Evolutionary conservation across 2,329 filamentous ascomycete species (phyloP).

Genomic region (Aureobasidium subglaciale): DNA sequence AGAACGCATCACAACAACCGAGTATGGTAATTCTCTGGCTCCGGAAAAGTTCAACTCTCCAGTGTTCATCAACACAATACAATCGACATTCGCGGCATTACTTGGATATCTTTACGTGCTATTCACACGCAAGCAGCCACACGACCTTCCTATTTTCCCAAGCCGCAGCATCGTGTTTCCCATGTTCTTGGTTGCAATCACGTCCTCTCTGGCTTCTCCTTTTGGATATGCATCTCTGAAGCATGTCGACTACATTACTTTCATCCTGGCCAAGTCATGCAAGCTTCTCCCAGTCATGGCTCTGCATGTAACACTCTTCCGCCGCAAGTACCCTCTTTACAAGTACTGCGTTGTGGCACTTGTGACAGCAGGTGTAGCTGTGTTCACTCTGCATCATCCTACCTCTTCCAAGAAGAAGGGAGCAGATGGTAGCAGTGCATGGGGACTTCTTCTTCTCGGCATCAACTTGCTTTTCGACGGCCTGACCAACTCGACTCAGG

Average conservation of each 20-base stretch:
- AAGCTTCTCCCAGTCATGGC: constrained; percentile 99
- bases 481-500: constrained; percentile 92
- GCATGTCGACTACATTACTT: constrained; percentile 97
- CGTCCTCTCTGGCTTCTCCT: constrained; percentile 81
- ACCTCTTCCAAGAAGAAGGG: constrained; percentile 47
- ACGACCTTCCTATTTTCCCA: constrained; percentile 63
- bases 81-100: constrained; percentile 79
- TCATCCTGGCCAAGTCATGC: constrained; percentile 94
- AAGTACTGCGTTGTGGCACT: constrained; percentile 91
- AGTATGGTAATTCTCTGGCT: constrained; percentile 57
- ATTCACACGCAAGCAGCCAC: constrained; percentile 42
- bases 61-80: constrained; percentile 92
- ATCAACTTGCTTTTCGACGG: constrained; percentile 95
- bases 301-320: constrained; percentile 86
- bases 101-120: constrained; percentile 77
- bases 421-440: constrained; percentile 53
- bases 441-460: constrained; percentile 74
- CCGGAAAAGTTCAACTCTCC: constrained; percentile 82
- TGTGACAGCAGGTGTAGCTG: constrained; percentile 85
- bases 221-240: constrained; percentile 89
- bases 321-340: constrained; percentile 81
- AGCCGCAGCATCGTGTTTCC: constrained; percentile 66
- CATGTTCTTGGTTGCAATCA: constrained; percentile 77
- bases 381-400: constrained; percentile 83
- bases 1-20: constrained; percentile 92